A percentile compares a stretch with the other conserved stretches of the same genome.
These are phyloP conservation scores for Kingdonia uniflora DNA, from an alignment of 164 flowering plant species.

Conservation along the genomic window DNA sequence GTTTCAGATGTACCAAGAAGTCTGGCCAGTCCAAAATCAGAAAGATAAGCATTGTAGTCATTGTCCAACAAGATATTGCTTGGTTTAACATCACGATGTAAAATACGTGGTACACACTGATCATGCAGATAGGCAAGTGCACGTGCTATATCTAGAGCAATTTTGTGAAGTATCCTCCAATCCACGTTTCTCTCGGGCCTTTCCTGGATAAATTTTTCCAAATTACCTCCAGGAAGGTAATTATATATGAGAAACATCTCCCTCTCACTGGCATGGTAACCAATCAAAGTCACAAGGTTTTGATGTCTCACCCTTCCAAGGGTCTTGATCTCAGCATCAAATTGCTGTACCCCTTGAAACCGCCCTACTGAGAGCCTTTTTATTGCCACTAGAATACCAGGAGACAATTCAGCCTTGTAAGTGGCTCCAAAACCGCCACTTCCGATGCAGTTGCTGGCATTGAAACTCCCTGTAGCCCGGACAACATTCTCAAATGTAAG, in stretches of 20 bases:
- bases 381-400: conserved; percentile 60
- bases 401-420: conserved; percentile 77
- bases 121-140: conserved; percentile 89
- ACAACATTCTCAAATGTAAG: conserved; percentile 68
- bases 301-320: conserved; percentile 75
- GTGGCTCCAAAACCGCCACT: conserved; percentile 95
- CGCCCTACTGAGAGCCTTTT: conserved; percentile 83
- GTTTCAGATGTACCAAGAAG: conserved; percentile 88
- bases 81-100: conserved; percentile 92
- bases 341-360: conserved; percentile 80
- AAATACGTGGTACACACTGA: conserved; percentile 87
- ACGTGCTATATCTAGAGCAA: conserved; percentile 73
- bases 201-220: conserved; percentile 79
- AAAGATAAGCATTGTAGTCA: conserved; percentile 72
- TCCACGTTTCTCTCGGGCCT: conserved; percentile 63
- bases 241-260: conserved; percentile 90
- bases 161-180: conserved; percentile 84
- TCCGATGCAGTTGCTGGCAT: conserved; percentile 81
- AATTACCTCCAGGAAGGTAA: conserved; percentile 76
- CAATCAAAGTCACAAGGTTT: conserved; percentile 77
- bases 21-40: conserved; percentile 88
- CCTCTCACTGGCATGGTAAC: conserved; percentile 84
- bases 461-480: conserved; percentile 66
- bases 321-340: conserved; percentile 80
- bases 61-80: conserved; percentile 85